A percentile compares a stretch with the other conserved stretches of the same genome.
phyloP scores from a whole-genome alignment of 176 grass and related monocot genomes.

The Triticum aestivum region DNA sequence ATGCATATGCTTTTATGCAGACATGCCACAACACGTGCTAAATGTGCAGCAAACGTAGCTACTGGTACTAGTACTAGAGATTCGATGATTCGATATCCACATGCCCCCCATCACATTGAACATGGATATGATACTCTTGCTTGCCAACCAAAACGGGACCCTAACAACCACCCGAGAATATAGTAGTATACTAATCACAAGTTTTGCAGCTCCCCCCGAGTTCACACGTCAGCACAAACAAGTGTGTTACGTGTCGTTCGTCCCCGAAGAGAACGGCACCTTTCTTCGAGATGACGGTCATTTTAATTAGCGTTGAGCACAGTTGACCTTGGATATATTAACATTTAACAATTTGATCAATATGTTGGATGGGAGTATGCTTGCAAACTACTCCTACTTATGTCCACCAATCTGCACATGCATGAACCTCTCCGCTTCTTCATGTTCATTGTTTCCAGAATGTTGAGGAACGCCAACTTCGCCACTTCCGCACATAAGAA shows the following conservation, averaged over 20 bases:
- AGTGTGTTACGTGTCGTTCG: not conserved
- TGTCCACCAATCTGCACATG: no score
- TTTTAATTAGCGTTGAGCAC: not conserved
- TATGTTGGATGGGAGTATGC: no score
- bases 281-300: not conserved
- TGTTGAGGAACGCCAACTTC: constrained; percentile 21
- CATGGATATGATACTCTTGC: not conserved
- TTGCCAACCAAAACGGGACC: not conserved
- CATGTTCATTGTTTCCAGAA: not conserved
- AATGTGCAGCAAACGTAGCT: not conserved
- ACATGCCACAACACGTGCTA: constrained; percentile 17
- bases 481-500: not conserved
- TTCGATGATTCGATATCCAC: not conserved
- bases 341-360: no score
- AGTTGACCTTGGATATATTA: not conserved
- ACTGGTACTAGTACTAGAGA: no score
- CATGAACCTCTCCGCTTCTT: not conserved
- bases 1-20: not conserved
- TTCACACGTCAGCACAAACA: constrained; percentile 29
- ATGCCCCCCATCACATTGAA: not conserved
- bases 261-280: not conserved
- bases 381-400: no score
- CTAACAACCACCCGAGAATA: no score
- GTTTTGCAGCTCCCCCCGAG: not conserved
- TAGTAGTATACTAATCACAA: no score